Conservation (phyloP, 768 basidiomycete genomes). For the Suillus placidus region DNA sequence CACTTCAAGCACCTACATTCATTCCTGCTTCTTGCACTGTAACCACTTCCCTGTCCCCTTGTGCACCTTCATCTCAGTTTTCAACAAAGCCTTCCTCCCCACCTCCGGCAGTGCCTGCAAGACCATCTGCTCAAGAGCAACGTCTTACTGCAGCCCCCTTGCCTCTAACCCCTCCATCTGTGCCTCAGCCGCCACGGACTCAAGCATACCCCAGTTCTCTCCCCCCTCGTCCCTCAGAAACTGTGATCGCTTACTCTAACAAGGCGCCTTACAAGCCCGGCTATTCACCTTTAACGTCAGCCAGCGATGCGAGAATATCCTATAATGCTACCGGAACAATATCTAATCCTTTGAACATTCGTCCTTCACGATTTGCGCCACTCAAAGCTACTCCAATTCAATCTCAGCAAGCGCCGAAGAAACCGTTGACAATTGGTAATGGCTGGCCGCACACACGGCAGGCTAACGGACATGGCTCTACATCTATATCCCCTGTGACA, state of each 20-base stretch:
- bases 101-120: constrained; percentile 12
- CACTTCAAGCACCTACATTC: constrained; percentile 25
- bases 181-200: constrained; percentile 18
- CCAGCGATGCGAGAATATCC: constrained; percentile 35
- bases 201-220: constrained; percentile 14
- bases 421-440: constrained; percentile 46
- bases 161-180: constrained; percentile 17
- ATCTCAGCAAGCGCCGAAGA: constrained; percentile 30
- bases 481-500: constrained; percentile 4
- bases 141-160: background rate
- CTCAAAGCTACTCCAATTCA: constrained; percentile 15
- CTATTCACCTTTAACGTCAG: constrained; percentile 32
- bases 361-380: constrained; percentile 43
- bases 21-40: constrained; percentile 8
- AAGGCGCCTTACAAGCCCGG: constrained; percentile 21
- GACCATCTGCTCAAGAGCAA: constrained; percentile 18
- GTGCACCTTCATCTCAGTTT: background rate
- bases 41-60: background rate
- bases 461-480: constrained; percentile 27
- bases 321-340: constrained; percentile 45
- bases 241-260: constrained; percentile 14
- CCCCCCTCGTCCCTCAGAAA: constrained; percentile 23
- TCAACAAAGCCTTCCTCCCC: constrained; percentile 17
- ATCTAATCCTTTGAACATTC: constrained; percentile 58
- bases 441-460: constrained; percentile 47